Percentiles rank a stretch among this genome's conserved stretches.
Evolutionary conservation across 164 flowering plant species (phyloP).

Genomic region (Aristolochia californica): DNA sequence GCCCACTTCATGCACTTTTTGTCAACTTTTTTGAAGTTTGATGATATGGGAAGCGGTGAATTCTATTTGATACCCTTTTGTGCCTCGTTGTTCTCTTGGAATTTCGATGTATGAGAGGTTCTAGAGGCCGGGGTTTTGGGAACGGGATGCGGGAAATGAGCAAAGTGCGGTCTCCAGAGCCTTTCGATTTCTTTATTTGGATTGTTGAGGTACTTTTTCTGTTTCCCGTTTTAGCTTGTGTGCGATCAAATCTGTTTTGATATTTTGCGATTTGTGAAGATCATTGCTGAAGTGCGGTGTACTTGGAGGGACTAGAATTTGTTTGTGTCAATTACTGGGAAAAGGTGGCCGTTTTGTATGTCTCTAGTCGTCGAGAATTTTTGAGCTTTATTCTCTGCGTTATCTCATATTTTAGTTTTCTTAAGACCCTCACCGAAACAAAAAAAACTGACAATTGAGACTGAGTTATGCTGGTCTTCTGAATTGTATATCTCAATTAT

Average conservation of each 20-base stretch:
- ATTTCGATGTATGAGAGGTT: not conserved
- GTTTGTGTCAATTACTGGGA: not conserved
- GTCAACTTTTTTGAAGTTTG: not conserved
- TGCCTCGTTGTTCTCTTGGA: not conserved
- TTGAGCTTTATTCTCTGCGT: too few relatives aligned
- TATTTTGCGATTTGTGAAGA: not conserved
- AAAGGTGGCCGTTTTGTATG: not conserved
- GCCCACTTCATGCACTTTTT: not conserved
- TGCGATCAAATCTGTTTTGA: not conserved
- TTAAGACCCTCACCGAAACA: too few relatives aligned
- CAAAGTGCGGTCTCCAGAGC: slow-evolving; percentile 71
- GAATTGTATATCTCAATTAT: too few relatives aligned
- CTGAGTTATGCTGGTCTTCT: too few relatives aligned
- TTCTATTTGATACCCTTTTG: not conserved
- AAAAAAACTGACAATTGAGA: too few relatives aligned
- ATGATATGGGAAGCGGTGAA: not conserved
- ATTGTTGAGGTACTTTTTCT: slow-evolving; percentile 57
- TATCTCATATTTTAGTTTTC: too few relatives aligned
- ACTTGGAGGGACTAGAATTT: not conserved
- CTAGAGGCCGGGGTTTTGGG: not conserved
- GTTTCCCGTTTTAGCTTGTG: not conserved
- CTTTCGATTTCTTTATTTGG: slow-evolving; percentile 94
- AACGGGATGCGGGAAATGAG: slow-evolving; percentile 32
- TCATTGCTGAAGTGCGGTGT: not conserved
- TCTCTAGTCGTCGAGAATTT: too few relatives aligned